Evolutionary conservation across 306 rosid species (phyloP).

Genomic region (Gastrolobium bilobum): DNA sequence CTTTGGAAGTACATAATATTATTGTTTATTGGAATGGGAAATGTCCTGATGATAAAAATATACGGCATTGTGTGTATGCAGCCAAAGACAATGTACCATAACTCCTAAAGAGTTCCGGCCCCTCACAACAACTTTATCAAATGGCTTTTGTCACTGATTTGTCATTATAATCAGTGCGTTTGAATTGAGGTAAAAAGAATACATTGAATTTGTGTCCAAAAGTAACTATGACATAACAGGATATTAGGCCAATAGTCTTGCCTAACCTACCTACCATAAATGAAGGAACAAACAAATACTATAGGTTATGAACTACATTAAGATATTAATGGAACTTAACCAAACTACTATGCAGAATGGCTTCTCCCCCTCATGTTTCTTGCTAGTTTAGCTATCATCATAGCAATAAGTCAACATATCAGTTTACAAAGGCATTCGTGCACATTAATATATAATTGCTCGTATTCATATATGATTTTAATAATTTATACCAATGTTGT

Average conservation of each 20-base stretch:
- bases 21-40: not conserved
- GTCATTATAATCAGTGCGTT: not conserved
- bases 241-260: slow-evolving; percentile 32
- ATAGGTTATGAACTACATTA: not conserved
- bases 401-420: not conserved
- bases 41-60: not conserved
- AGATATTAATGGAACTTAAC: slow-evolving; percentile 33
- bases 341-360: not conserved
- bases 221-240: slow-evolving; percentile 45
- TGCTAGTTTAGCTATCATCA: not conserved
- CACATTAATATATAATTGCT: not conserved
- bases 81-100: not conserved
- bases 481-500: not conserved
- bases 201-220: slow-evolving; percentile 13
- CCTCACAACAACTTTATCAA: not conserved
- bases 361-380: not conserved
- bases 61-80: not conserved
- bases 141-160: not conserved
- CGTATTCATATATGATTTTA: not conserved
- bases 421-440: not conserved
- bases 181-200: not conserved
- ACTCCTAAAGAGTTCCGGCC: not conserved
- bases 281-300: slow-evolving; percentile 16
- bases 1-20: not conserved
- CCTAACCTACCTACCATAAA: slow-evolving; percentile 40